Base-by-base conservation (phyloP, 441 rosid species). In the Macaranga tanarius region DNA sequence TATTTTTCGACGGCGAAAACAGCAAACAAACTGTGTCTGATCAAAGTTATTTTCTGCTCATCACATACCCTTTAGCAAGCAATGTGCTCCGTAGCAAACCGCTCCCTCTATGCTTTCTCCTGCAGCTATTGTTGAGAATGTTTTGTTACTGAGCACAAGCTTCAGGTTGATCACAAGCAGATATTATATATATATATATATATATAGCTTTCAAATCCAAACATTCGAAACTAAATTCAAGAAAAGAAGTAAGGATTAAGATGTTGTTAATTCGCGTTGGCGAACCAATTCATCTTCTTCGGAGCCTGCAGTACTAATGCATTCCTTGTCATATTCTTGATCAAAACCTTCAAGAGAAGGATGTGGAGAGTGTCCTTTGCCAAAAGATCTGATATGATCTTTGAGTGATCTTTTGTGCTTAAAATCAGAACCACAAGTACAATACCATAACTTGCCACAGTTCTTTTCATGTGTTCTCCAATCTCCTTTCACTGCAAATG, bases 131-230 rank as follows among this genome's bases (percentile, higher is more conserved):
- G 26, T 62, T 67, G 89, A 87, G 91, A 92, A 84, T 80, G 76
- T 87, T 95, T 95, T 90, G 96, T 81, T 88, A 86, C 90, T 71
- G 94, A 92, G 97, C 99, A 94, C 89, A 71, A 81, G 83, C 88
- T 82, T 78, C 59, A 79, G 78, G 78, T 48, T 19, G 54, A 45
- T 12, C 7, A 60, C 59, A 58, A 61, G 58, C 58, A 4, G 13
- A 34, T 34, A 34, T 34, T 34, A 34, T 34, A 34, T 34, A 34
- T 31, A 31, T 31, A 1, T 3, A 47, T n/a, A 48, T 17, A 40
- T 19, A 13, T 51, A 52, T 26, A 58, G 42, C 20, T 45, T 45
- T 31, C 45, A 74, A 17, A 73, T 28, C 52, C 63, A 71, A 71
- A 67, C 72, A 50, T 52, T 52, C 71, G 45, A 48, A 69, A 44